phyloP scores from a whole-genome alignment of 768 basidiomycete species.

The Termitomyces sp. region DNA sequence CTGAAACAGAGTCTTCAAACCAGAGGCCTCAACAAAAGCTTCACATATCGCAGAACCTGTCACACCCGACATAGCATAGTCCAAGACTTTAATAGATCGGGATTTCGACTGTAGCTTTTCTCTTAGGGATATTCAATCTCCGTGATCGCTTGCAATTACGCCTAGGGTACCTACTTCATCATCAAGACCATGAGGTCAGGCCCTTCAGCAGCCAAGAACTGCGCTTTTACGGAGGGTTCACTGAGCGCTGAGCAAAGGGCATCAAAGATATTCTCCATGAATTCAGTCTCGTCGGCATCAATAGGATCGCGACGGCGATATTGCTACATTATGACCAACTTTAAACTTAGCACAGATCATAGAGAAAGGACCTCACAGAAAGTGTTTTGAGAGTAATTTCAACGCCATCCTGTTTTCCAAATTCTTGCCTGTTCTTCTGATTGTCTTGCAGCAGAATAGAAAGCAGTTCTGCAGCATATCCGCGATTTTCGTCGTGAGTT shows the following conservation, averaged over 20 bases:
- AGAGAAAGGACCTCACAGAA: slow-evolving; percentile 51
- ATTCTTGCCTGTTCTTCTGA: slow-evolving; percentile 55
- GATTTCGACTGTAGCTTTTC: slow-evolving; percentile 79
- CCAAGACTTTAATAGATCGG: slow-evolving; percentile 84
- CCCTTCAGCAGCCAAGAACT: slow-evolving; percentile 88
- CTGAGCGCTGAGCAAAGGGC: slow-evolving; percentile 78
- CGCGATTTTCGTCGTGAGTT: slow-evolving; percentile 82
- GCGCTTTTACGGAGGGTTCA: slow-evolving; percentile 71
- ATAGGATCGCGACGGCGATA: slow-evolving; percentile 81
- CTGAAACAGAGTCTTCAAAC: slow-evolving; percentile 86
- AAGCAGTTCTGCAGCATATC: slow-evolving; percentile 91
- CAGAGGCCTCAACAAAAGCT: slow-evolving; percentile 81
- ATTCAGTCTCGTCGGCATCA: slow-evolving; percentile 89
- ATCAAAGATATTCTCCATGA: slow-evolving; percentile 97
- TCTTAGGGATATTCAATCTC: slow-evolving; percentile 30
- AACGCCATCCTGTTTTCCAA: slow-evolving; percentile 73
- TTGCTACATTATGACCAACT: slow-evolving; percentile 43
- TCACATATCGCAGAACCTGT: slow-evolving; percentile 67
- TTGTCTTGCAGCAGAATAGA: slow-evolving; percentile 83
- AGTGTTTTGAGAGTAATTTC: slow-evolving; percentile 71
- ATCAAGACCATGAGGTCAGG: slow-evolving; percentile 97
- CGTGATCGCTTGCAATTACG: slow-evolving; percentile 4
- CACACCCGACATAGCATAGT: slow-evolving; percentile 82
- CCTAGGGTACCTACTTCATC: slow-evolving; percentile 68
- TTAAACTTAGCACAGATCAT: background rate